These are phyloP conservation scores for Astragalus membranaceus DNA, from an alignment of 306 rosid genomes.

Conservation along the genomic window DNA sequence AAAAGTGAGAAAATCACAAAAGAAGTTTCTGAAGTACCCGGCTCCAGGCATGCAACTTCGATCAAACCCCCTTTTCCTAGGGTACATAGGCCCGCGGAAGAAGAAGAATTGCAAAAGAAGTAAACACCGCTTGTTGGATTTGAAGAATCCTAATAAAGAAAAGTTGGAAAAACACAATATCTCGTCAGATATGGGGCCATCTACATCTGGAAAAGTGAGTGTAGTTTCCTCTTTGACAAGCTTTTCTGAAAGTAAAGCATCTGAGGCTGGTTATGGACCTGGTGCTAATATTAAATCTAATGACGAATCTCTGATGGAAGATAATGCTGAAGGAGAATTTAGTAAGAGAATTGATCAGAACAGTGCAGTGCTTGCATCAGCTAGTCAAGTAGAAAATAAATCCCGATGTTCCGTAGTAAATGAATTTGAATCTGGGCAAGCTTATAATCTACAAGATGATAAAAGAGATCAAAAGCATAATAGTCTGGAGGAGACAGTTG, in stretches of 20 bases:
- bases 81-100: slow-evolving; percentile 28
- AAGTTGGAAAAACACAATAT: slow-evolving; percentile 19
- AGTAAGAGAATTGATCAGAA: slow-evolving; percentile 32
- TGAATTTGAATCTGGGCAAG: slow-evolving; percentile 19
- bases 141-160: slow-evolving; percentile 24
- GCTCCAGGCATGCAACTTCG: slow-evolving; percentile 32
- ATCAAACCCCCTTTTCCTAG: slow-evolving; percentile 34
- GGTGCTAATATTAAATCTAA: slow-evolving; percentile 25
- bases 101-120: slow-evolving; percentile 58
- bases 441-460: slow-evolving; percentile 16
- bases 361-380: slow-evolving; percentile 39
- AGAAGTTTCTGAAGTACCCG: slow-evolving; percentile 43
- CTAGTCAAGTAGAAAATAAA: slow-evolving; percentile 21
- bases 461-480: slow-evolving; percentile 30
- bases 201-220: slow-evolving; percentile 37
- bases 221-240: slow-evolving; percentile 6
- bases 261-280: slow-evolving; percentile 20
- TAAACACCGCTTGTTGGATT: slow-evolving; percentile 10
- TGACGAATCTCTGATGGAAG: slow-evolving; percentile 18
- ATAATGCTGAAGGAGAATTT: slow-evolving; percentile 31
- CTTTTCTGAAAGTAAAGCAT: slow-evolving; percentile 25
- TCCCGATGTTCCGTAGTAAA: slow-evolving; percentile 20
- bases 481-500: slow-evolving; percentile 53
- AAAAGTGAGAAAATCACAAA: slow-evolving; percentile 34
- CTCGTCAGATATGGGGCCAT: slow-evolving; percentile 49